A percentile compares a stretch with the other conserved stretches of the same genome.
Evolutionary conservation across 805 yeast species (phyloP).

Genomic region (Kazachstania taianensis): DNA sequence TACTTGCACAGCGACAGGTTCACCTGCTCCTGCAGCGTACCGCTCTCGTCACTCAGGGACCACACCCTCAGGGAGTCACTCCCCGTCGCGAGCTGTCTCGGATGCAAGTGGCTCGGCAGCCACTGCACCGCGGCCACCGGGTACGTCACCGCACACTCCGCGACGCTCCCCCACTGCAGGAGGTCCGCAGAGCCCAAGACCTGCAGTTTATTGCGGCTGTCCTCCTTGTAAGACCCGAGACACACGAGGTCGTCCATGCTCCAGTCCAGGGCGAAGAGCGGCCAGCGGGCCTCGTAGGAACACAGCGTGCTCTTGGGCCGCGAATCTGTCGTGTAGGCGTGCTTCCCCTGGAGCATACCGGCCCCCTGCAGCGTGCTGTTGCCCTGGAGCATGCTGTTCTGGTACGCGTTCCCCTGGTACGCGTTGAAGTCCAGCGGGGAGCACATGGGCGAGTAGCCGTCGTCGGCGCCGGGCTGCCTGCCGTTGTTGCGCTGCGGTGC

Average conservation of each 20-base stretch:
- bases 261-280: constrained; percentile 28
- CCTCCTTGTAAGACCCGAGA: constrained; percentile 60
- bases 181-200: constrained; percentile 37
- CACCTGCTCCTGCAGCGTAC: constrained; percentile 31
- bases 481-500: no score
- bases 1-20: constrained; percentile 35
- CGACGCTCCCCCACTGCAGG: constrained; percentile 65
- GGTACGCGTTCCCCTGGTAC: no score
- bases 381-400: no score
- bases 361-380: no score
- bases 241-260: constrained; percentile 25
- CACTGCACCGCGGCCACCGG: constrained; percentile 28
- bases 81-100: constrained; percentile 29
- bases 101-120: constrained; percentile 23
- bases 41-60: constrained; percentile 21
- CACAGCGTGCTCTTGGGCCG: constrained; percentile 10
- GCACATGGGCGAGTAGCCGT: constrained; percentile 26
- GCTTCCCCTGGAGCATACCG: no score
- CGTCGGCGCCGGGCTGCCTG: no score
- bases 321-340: no score
- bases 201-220: constrained; percentile 55
- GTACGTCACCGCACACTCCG: constrained; percentile 23
- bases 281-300: constrained; percentile 22
- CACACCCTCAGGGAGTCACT: constrained; percentile 27
- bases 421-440: constrained; percentile 23